These are phyloP conservation scores for Limonium bicolor DNA, from an alignment of 148 eudicot species.

Conservation along the genomic window DNA sequence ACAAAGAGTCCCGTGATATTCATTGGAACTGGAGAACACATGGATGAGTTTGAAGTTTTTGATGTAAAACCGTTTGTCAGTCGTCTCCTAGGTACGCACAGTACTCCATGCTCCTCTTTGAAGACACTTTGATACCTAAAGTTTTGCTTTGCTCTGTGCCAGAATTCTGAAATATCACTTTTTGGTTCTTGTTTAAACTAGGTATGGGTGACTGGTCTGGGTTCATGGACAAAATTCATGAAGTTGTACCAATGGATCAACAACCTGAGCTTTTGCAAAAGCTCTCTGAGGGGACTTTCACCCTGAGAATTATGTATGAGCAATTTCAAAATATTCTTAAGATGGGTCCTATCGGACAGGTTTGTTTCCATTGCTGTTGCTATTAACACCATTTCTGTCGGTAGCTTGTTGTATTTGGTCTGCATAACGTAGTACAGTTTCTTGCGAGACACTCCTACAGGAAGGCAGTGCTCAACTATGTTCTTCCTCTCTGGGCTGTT, in stretches of 20 bases:
- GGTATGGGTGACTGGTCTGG: constrained; percentile 99
- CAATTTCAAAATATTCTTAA: constrained; percentile 89
- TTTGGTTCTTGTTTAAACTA: constrained; percentile 13
- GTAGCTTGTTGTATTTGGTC: too few species aligned
- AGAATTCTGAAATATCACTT: too few species aligned
- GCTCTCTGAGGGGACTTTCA: constrained; percentile 88
- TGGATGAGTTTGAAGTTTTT: constrained; percentile 98
- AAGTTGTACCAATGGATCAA: constrained; percentile 97
- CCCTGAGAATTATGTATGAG: constrained; percentile 92
- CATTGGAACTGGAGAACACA: constrained; percentile 98
- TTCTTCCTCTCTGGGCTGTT: too few species aligned
- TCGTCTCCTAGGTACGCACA: constrained; percentile 97
- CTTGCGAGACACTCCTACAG: neutral
- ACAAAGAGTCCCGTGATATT: constrained; percentile 98
- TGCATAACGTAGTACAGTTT: too few species aligned
- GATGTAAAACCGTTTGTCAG: constrained; percentile 98
- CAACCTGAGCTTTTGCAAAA: constrained; percentile 98
- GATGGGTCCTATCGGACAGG: constrained; percentile 99
- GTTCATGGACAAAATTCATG: constrained; percentile 93
- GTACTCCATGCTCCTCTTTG: too few species aligned
- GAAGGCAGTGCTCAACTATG: too few species aligned
- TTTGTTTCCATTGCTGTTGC: constrained; percentile 25
- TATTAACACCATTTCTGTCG: too few species aligned
- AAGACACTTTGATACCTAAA: too few species aligned
- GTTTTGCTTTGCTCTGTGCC: neutral